Percentiles rank a stretch among this genome's conserved stretches.
phyloP scores from a whole-genome alignment of 495 filamentous ascomycete species.

The Penicillium tannophilum region DNA sequence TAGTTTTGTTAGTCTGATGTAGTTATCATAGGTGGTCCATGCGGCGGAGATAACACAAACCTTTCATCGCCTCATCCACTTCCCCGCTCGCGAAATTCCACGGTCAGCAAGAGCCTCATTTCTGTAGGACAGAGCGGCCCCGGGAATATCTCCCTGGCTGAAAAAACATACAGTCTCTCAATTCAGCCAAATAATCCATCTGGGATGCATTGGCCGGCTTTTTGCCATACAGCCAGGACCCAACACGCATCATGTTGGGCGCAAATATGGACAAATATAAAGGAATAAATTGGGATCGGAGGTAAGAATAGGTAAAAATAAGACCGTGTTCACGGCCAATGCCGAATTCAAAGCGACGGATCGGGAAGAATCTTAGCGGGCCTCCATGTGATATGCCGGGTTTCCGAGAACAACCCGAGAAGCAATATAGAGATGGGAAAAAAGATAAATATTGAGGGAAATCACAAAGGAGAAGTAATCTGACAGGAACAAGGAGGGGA shows the following conservation, averaged over 20 bases:
- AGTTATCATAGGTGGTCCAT: background rate
- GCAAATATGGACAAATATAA: background rate
- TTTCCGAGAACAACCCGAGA: slow-evolving; percentile 26
- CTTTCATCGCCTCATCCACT: slow-evolving; percentile 68
- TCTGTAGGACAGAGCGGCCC: slow-evolving; percentile 2
- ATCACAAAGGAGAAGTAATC: slow-evolving; percentile 9
- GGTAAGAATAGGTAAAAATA: background rate
- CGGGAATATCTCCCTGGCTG: background rate
- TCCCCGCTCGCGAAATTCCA: slow-evolving; percentile 11
- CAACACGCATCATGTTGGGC: slow-evolving; percentile 45
- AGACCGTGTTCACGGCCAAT: background rate
- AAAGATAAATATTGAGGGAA: background rate
- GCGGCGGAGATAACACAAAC: slow-evolving; percentile 33
- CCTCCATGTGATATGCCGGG: slow-evolving; percentile 18
- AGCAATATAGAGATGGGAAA: slow-evolving; percentile 4
- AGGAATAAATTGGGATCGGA: background rate
- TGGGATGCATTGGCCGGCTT: slow-evolving; percentile 53
- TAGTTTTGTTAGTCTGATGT: background rate
- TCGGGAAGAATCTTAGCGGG: slow-evolving; percentile 36
- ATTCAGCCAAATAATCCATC: slow-evolving; percentile 60
- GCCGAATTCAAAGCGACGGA: slow-evolving; percentile 22
- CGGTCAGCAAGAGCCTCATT: slow-evolving; percentile 19
- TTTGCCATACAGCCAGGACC: slow-evolving; percentile 60
- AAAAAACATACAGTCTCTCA: slow-evolving; percentile 55
- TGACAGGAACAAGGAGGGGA: slow-evolving; percentile 1